These are phyloP conservation scores for Penicillium paradoxum DNA, from an alignment of 495 filamentous ascomycete species.

Conservation along the genomic window DNA sequence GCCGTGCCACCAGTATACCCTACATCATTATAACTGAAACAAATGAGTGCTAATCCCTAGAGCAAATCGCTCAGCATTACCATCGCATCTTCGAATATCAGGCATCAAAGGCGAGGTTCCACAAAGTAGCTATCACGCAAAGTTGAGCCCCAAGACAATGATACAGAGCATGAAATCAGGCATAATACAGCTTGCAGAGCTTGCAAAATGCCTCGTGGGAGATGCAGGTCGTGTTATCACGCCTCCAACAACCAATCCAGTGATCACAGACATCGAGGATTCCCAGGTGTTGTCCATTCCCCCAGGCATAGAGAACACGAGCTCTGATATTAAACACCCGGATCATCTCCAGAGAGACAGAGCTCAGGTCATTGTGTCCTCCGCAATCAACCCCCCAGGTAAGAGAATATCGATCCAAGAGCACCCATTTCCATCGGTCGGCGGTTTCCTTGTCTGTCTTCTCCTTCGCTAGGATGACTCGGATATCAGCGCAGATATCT, in stretches of 20 bases:
- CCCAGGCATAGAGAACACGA: neutral
- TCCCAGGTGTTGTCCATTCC: too few species aligned
- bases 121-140: neutral
- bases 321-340: neutral
- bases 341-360: neutral
- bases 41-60: too few species aligned
- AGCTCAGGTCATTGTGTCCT: neutral
- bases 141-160: neutral
- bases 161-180: neutral
- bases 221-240: too few species aligned
- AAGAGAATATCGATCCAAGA: neutral
- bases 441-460: neutral
- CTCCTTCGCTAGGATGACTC: neutral
- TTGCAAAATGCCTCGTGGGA: too few species aligned
- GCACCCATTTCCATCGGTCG: neutral
- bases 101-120: neutral
- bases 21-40: too few species aligned
- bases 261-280: neutral
- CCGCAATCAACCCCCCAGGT: neutral
- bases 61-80: neutral
- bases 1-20: too few species aligned
- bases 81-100: neutral
- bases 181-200: neutral
- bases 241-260: neutral
- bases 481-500: neutral